Base-by-base conservation (phyloP, 2,329 filamentous ascomycete species). In the Dothistroma pini region DNA sequence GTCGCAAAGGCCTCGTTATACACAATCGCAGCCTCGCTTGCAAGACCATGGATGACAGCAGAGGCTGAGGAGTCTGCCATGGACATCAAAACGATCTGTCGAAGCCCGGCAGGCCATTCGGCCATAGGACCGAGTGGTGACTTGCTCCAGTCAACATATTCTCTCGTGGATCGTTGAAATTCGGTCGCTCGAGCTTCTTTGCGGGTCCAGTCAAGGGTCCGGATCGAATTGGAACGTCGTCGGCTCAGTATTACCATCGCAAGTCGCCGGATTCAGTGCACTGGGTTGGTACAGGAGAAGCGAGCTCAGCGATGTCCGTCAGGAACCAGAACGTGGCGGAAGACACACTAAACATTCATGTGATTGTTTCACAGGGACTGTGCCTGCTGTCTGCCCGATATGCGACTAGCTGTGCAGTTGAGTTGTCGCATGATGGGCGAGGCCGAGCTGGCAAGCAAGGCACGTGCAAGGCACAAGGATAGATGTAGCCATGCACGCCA, bases 1-100 rank as follows among this genome's bases (percentile, higher is more conserved):
- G 34, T 50, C 4, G 64, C 56, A 34, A 65, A 68, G 9, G 61
- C 38, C 44, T 68, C 67, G 31, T 70, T 70, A 60, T 68, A 70
- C 11, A 70, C 61, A 19, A 67, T 58, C 2, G 59, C 54, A 12
- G 57, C 35, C 1, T 62, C 35, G 7, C 58, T 58, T 35, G 53
- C 8, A 7, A 53, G 35, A 12, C 63, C 63, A 54, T 60, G 62
- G 1, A 65, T 29, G 22, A 67, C 61, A 9, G 63, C 65, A 11
- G 63, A 63, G 12, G 65, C 55, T 16, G 56, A 53, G 10, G 56
- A 54, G 34, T 67, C 63, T 7, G 65, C 65, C 48, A 62, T 60
- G 25, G 54, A 54, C 9, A 65, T 22, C 1, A 65, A 53, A 4
- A 65, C 63, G 31, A 65, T 54, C 19, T 65, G 63, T 22, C 65